Base-by-base conservation (phyloP, 1,139 yeast species). In the Geotrichum bryndzae region DNA sequence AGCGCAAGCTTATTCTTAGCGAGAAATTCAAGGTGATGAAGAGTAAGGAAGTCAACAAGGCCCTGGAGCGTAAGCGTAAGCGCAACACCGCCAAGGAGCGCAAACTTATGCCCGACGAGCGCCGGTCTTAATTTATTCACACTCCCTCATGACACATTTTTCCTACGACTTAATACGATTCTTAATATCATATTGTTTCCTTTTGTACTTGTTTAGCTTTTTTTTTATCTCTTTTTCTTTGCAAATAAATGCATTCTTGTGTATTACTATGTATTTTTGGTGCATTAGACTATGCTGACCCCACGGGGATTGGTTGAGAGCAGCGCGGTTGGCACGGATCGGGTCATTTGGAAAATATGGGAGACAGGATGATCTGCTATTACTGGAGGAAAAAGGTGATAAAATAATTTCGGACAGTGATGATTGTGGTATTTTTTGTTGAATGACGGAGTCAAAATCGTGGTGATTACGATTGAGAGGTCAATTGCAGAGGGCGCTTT, bases 31-130 rank as follows among this genome's bases (percentile, higher is more conserved):
- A 90, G 66, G 77, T 79, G 63, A 88, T 94, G 97, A 89, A 85
- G 78, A 79, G 87, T 54, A 81, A 82, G 64, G 97, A 94, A 73
- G 82, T 96, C 70, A 92, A 88, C 68, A 88, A 87, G 80, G 91
- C 88, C 51, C 84, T 94, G 82, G 97, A 91, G 76, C 84, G 97
- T 73, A 89, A 92, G 82, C 84, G 98, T 72, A 92, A 92, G 88
- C 89, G 87, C 82, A 84, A 90, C 74, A 81, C 92, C 72, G 96
- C 97, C 69, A 89, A 88, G 77, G 98, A 94, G 75, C 87, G 94
- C 77, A 86, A 84, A 74, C 85, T 84, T 72, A 81, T 92, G 79
- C 80, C 80, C 1, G 55, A 62, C 54, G 73, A 69, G 57, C 68
- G 78, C 29, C 64, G 73, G 38, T 62, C 65, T 1, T 65, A 57